Conservation (phyloP, 2,329 filamentous ascomycete genomes). For the Alternaria ethzedia region DNA sequence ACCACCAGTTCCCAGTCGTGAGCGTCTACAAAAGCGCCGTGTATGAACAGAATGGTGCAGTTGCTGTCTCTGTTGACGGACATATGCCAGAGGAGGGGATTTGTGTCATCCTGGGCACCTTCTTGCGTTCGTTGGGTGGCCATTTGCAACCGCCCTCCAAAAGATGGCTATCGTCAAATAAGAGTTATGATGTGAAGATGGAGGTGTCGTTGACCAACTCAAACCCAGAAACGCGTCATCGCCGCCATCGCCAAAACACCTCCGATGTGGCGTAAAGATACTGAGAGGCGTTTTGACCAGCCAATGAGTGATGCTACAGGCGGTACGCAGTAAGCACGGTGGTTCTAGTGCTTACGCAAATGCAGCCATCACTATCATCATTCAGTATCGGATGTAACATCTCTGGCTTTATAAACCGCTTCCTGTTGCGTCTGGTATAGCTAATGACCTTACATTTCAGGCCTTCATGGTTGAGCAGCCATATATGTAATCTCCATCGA, state of each 20-base stretch:
- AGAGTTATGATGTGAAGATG: background rate
- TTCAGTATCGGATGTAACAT: background rate
- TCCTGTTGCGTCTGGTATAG: too few species aligned
- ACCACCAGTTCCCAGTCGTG: background rate
- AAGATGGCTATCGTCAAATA: background rate
- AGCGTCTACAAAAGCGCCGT: background rate
- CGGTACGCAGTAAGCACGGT: background rate
- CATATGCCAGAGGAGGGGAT: background rate
- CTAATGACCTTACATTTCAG: background rate
- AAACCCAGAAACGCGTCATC: background rate
- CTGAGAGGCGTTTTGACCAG: background rate
- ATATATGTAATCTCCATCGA: rapidly evolving
- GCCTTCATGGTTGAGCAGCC: background rate
- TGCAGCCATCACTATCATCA: background rate
- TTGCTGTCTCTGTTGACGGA: background rate
- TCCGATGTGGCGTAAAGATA: background rate
- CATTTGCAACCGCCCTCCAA: background rate
- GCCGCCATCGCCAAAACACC: background rate
- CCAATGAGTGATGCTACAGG: background rate
- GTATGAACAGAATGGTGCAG: background rate
- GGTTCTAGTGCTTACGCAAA: background rate
- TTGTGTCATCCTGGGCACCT: rapidly evolving
- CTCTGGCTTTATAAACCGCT: background rate
- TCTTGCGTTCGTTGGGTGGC: background rate
- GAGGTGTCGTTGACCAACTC: background rate